Evolutionary conservation across 2,329 filamentous ascomycete genomes (phyloP).

Genomic region (Cadophora gregata): DNA sequence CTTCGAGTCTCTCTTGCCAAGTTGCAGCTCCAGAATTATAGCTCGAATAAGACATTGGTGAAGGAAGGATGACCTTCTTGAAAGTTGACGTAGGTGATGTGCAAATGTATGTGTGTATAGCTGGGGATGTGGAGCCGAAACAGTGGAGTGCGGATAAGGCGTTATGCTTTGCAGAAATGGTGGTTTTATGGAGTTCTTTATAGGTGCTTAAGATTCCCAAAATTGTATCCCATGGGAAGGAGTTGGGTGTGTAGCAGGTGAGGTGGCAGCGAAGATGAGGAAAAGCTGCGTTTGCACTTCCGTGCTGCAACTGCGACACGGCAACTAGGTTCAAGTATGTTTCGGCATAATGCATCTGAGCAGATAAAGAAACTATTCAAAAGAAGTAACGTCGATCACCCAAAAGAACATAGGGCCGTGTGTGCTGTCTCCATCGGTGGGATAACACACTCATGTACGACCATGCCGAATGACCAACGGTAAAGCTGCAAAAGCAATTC

Average conservation of each 20-base stretch:
- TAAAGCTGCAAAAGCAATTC: constrained; percentile 39
- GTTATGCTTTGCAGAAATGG: constrained; percentile 43
- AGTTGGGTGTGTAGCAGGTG: constrained; percentile 38
- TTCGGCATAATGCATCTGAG: constrained; percentile 45
- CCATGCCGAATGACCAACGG: constrained; percentile 37
- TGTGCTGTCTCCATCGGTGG: constrained; percentile 44
- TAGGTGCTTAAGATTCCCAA: constrained; percentile 33
- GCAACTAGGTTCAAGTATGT: constrained; percentile 42
- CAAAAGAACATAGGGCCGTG: constrained; percentile 39
- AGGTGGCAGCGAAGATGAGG: constrained; percentile 41
- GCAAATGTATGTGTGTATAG: constrained; percentile 34
- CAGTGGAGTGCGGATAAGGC: constrained; percentile 40
- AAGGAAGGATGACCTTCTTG: constrained; percentile 24
- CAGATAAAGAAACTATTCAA: constrained; percentile 37
- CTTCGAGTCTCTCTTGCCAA: constrained; percentile 48
- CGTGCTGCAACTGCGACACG: constrained; percentile 39
- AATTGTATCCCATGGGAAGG: constrained; percentile 19
- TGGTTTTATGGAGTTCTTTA: constrained; percentile 41
- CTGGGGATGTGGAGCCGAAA: constrained; percentile 37
- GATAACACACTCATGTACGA: constrained; percentile 43
- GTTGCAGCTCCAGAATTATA: constrained; percentile 38
- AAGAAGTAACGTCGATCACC: constrained; percentile 46
- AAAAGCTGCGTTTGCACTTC: constrained; percentile 41
- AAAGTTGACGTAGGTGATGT: constrained; percentile 20
- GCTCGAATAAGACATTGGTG: constrained; percentile 43